Conservation (phyloP, 1,284 basidiomycete genomes). For the Papiliotrema flavescens region DNA sequence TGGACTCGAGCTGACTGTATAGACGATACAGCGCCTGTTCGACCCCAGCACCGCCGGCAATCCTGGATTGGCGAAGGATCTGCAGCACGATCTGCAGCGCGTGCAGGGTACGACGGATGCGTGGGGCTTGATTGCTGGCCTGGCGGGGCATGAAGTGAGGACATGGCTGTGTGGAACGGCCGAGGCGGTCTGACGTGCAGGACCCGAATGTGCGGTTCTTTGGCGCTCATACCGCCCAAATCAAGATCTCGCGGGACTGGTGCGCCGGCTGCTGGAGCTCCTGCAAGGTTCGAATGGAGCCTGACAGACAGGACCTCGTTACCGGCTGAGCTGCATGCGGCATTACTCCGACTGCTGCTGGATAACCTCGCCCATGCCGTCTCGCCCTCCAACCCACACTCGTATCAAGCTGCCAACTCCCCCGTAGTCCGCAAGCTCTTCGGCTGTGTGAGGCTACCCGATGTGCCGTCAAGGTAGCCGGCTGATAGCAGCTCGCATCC, state of each 20-base stretch:
- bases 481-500: constrained; percentile 32
- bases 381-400: constrained; percentile 31
- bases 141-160: constrained; percentile 39
- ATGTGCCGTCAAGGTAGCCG: not conserved
- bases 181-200: constrained; percentile 8
- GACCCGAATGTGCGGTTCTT: constrained; percentile 85
- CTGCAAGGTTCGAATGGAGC: no score
- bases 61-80: constrained; percentile 35
- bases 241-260: constrained; percentile 88
- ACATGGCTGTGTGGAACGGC: not conserved
- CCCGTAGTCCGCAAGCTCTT: constrained; percentile 80
- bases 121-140: constrained; percentile 47
- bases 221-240: constrained; percentile 82
- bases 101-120: constrained; percentile 44
- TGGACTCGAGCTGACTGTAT: not conserved
- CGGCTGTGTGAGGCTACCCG: constrained; percentile 62
- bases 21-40: constrained; percentile 45
- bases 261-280: constrained; percentile 46
- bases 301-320: constrained; percentile 39
- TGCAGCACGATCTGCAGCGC: constrained; percentile 45
- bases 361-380: constrained; percentile 35
- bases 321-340: constrained; percentile 38
- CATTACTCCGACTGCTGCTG: constrained; percentile 41
- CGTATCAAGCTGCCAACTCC: constrained; percentile 37
- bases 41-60: constrained; percentile 33